These are phyloP conservation scores for Coccinonectria pachysandricola DNA, from an alignment of 2,329 filamentous ascomycete genomes.

Conservation along the genomic window DNA sequence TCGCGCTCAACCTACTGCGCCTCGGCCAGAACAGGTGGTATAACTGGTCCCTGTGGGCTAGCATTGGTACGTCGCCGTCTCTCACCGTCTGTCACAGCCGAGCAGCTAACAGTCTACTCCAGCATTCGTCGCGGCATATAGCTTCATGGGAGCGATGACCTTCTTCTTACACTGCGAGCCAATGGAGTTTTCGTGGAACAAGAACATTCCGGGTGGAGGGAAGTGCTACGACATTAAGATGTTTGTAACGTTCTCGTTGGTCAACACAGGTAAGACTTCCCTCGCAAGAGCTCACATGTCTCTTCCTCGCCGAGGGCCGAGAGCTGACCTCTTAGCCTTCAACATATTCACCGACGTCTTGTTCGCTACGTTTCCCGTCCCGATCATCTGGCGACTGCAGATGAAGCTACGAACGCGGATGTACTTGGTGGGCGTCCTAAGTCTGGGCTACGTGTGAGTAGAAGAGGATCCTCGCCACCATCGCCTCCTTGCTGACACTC, in stretches of 20 bases:
- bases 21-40: neutral
- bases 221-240: neutral
- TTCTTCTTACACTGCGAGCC: slow-evolving; percentile 1
- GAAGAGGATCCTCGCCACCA: no score
- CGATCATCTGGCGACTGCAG: slow-evolving; percentile 1
- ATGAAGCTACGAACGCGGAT: neutral
- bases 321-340: neutral
- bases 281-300: neutral
- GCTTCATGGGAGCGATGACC: neutral
- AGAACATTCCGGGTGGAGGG: neutral
- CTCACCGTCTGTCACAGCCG: neutral
- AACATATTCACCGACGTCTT: slow-evolving; percentile 1
- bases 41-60: neutral
- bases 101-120: no score
- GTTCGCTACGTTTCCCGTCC: slow-evolving; percentile 1
- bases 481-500: neutral
- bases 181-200: neutral
- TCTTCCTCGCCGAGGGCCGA: neutral
- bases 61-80: neutral
- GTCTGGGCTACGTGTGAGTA: slow-evolving; percentile 1
- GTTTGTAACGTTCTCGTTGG: neutral
- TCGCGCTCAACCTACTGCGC: neutral
- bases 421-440: slow-evolving; percentile 1
- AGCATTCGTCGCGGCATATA: neutral
- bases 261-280: neutral